phyloP scores from a whole-genome alignment of 2,329 filamentous ascomycete species.

The Thielaviopsis musarum region DNA sequence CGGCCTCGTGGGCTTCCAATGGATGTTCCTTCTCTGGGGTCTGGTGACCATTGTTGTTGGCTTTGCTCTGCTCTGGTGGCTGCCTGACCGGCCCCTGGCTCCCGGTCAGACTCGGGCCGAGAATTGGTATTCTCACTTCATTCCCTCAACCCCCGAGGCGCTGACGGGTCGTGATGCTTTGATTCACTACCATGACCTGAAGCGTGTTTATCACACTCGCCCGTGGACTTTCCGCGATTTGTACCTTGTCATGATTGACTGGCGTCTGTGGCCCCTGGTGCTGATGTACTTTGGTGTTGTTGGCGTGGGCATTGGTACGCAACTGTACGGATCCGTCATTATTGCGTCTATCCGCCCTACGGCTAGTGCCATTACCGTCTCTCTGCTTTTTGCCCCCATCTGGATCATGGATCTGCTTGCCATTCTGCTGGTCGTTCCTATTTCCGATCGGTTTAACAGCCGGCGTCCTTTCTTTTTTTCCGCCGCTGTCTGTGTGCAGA shows the following conservation, averaged over 20 bases:
- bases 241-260: slow-evolving; percentile 56
- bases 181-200: slow-evolving; percentile 71
- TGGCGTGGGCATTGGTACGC: slow-evolving; percentile 77
- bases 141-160: slow-evolving; percentile 54
- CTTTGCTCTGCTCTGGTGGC: slow-evolving; percentile 67
- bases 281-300: slow-evolving; percentile 94
- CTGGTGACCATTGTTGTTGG: slow-evolving; percentile 58
- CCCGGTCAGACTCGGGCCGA: slow-evolving; percentile 45
- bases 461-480: slow-evolving; percentile 71
- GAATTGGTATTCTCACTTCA: slow-evolving; percentile 40
- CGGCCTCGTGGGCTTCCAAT: slow-evolving; percentile 67
- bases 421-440: slow-evolving; percentile 68
- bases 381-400: slow-evolving; percentile 74
- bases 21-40: slow-evolving; percentile 88
- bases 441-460: slow-evolving; percentile 74
- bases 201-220: slow-evolving; percentile 58
- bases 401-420: slow-evolving; percentile 88
- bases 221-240: slow-evolving; percentile 61
- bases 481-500: slow-evolving; percentile 58
- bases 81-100: slow-evolving; percentile 64
- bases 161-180: slow-evolving; percentile 60
- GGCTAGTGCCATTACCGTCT: slow-evolving; percentile 59
- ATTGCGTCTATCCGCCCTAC: slow-evolving; percentile 60
- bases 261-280: slow-evolving; percentile 72
- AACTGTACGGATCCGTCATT: slow-evolving; percentile 76